These are phyloP conservation scores for Colletotrichum sp. DNA, from an alignment of 2,329 filamentous ascomycete genomes.

Conservation along the genomic window DNA sequence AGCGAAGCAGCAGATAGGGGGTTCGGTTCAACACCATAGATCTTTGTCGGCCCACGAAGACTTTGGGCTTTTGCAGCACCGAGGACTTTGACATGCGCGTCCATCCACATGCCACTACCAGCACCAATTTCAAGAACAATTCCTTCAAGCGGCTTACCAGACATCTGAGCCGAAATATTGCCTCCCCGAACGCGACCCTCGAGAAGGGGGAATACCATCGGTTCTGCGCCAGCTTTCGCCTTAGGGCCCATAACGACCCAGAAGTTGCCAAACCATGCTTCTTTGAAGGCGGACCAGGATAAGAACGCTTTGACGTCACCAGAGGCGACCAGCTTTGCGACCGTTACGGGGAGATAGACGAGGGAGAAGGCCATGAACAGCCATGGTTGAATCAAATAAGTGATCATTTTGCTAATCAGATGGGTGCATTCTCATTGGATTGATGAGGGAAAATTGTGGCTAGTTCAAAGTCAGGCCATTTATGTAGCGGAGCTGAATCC, in stretches of 20 bases:
- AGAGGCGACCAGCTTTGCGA: slow-evolving; percentile 38
- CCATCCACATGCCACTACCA: slow-evolving; percentile 65
- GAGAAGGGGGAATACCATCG: slow-evolving; percentile 50
- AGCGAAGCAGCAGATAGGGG: slow-evolving; percentile 44
- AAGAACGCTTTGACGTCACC: slow-evolving; percentile 34
- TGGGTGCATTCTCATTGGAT: accelerated
- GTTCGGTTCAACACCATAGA: slow-evolving; percentile 73
- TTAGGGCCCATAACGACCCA: slow-evolving; percentile 53
- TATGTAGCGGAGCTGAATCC: neutral
- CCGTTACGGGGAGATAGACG: slow-evolving; percentile 49
- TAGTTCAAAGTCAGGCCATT: neutral
- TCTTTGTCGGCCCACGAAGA: slow-evolving; percentile 32
- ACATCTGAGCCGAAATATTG: slow-evolving; percentile 20
- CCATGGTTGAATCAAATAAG: slow-evolving; percentile 38
- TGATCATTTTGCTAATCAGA: neutral
- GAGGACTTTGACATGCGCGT: slow-evolving; percentile 45
- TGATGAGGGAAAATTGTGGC: accelerated
- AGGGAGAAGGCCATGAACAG: slow-evolving; percentile 47
- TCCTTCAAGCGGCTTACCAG: slow-evolving; percentile 46
- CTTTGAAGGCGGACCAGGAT: slow-evolving; percentile 35
- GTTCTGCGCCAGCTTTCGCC: slow-evolving; percentile 24
- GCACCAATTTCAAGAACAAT: slow-evolving; percentile 67
- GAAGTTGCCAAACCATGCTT: slow-evolving; percentile 59
- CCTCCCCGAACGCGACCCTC: slow-evolving; percentile 41
- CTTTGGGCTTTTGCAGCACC: neutral